A percentile compares a stretch with the other conserved stretches of the same genome.
These are phyloP conservation scores for Beauveria sp. DNA, from an alignment of 2,329 filamentous ascomycete species.

Conservation along the genomic window DNA sequence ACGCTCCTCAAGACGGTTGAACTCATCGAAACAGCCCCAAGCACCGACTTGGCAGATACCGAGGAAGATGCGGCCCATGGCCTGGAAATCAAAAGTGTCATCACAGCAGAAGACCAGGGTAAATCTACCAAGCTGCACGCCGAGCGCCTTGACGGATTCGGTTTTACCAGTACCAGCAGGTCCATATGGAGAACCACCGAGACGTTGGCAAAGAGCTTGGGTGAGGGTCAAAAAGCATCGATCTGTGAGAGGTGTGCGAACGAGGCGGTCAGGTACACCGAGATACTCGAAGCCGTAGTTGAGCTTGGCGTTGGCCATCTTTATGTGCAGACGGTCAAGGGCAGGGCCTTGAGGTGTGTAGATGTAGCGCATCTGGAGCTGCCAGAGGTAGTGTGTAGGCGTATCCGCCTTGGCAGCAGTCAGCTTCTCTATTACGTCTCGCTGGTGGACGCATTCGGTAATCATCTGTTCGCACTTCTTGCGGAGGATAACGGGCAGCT, in stretches of 20 bases:
- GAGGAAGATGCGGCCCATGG: constrained; percentile 98
- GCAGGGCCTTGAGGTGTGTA: constrained; percentile 77
- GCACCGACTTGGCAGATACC: constrained; percentile 98
- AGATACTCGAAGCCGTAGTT: constrained; percentile 98
- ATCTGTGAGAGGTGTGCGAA: constrained; percentile 93
- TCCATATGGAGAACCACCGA: constrained; percentile 94
- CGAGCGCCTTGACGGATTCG: constrained; percentile 95
- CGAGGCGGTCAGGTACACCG: constrained; percentile 89
- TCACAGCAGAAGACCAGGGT: constrained; percentile 99
- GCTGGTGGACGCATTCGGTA: constrained; percentile 96
- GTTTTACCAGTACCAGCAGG: constrained; percentile 98
- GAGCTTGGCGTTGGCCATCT: constrained; percentile 93
- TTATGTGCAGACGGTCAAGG: constrained; percentile 74
- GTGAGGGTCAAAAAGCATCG: constrained; percentile 97
- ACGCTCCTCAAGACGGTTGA: constrained; percentile 96
- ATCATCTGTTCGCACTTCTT: constrained; percentile 99
- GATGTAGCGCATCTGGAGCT: constrained; percentile 94
- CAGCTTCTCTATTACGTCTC: constrained; percentile 85
- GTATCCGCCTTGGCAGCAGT: constrained; percentile 66
- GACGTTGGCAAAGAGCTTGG: constrained; percentile 86
- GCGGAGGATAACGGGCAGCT: constrained; percentile 76
- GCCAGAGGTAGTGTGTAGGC: constrained; percentile 81
- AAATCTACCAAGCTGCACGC: constrained; percentile 92
- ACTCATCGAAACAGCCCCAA: constrained; percentile 99
- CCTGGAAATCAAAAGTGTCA: constrained; percentile 98